Percentiles rank a stretch among this genome's conserved stretches.
Evolutionary conservation across 2,329 filamentous ascomycete genomes (phyloP).

Genomic region (Trematosphaeria pertusa): DNA sequence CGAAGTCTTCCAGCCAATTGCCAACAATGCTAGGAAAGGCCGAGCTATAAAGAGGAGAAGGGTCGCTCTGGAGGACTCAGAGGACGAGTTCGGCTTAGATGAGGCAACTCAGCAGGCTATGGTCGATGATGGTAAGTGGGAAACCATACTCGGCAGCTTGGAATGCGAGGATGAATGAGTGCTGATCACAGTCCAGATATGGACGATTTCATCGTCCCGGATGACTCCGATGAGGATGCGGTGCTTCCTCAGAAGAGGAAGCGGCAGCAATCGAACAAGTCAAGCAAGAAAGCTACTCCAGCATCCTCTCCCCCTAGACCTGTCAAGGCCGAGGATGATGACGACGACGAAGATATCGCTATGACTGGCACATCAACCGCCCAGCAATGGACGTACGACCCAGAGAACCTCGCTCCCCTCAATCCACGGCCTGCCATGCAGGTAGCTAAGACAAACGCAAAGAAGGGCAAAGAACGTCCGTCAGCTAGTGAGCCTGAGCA

Average conservation of each 20-base stretch:
- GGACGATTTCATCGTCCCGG: conserved; percentile 86
- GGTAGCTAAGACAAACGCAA: conserved; percentile 39
- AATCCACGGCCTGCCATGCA: conserved; percentile 52
- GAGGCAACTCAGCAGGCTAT: conserved; percentile 63
- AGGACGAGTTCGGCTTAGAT: conserved; percentile 71
- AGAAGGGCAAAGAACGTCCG: conserved; percentile 66
- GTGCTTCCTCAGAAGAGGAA: conserved; percentile 71
- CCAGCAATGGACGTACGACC: conserved; percentile 80
- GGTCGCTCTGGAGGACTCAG: conserved; percentile 67
- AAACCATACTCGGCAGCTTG: too few relatives aligned
- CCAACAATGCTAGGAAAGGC: conserved; percentile 52
- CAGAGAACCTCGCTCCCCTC: conserved; percentile 62
- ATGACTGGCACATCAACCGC: conserved; percentile 71
- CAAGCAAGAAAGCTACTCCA: conserved; percentile 55
- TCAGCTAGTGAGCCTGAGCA: conserved; percentile 83
- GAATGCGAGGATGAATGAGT: neutral
- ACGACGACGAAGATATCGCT: conserved; percentile 62
- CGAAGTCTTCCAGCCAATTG: conserved; percentile 68
- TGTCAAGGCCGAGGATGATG: conserved; percentile 47
- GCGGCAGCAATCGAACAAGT: conserved; percentile 70
- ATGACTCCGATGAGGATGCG: conserved; percentile 78
- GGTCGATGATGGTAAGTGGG: conserved; percentile 59
- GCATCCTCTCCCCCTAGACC: conserved; percentile 55
- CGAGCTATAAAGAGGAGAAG: conserved; percentile 64
- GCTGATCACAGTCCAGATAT: conserved; percentile 63